A percentile compares a stretch with the other conserved stretches of the same genome.
Conservation (phyloP, 2,329 filamentous ascomycete species). For the Sarocladium oryzae region DNA sequence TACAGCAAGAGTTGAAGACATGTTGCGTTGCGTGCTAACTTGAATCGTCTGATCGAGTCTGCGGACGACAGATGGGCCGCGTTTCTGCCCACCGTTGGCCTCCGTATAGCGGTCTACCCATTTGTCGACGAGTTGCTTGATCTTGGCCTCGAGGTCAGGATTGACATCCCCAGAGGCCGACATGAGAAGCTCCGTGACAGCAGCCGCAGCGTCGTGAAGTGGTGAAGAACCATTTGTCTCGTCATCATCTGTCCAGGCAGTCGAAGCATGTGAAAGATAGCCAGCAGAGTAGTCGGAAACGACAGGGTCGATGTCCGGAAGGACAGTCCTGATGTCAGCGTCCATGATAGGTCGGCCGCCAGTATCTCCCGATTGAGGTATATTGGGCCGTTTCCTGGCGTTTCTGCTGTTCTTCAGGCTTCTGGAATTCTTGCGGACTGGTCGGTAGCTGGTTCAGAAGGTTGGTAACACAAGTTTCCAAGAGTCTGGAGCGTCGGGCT, state of each 20-base stretch:
- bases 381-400: too few species aligned
- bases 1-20: slow-evolving; percentile 90
- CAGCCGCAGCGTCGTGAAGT: slow-evolving; percentile 73
- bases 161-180: slow-evolving; percentile 87
- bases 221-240: slow-evolving; percentile 67
- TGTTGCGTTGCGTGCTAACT: slow-evolving; percentile 87
- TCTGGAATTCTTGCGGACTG: too few species aligned
- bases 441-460: too few species aligned
- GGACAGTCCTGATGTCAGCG: slow-evolving; percentile 73
- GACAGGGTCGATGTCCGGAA: slow-evolving; percentile 82
- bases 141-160: slow-evolving; percentile 63
- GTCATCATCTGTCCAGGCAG: slow-evolving; percentile 67
- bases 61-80: slow-evolving; percentile 69
- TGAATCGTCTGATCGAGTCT: slow-evolving; percentile 92
- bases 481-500: too few species aligned
- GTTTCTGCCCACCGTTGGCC: slow-evolving; percentile 63
- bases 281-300: slow-evolving; percentile 90
- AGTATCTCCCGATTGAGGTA: too few species aligned
- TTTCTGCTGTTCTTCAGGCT: too few species aligned
- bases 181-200: slow-evolving; percentile 81
- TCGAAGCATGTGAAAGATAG: slow-evolving; percentile 90
- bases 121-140: slow-evolving; percentile 79
- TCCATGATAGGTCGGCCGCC: slow-evolving; percentile 59
- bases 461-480: too few species aligned
- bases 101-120: slow-evolving; percentile 79